Evolutionary conservation across 257 asterid species (phyloP).

Genomic region (Fraxinus quadrangulata): DNA sequence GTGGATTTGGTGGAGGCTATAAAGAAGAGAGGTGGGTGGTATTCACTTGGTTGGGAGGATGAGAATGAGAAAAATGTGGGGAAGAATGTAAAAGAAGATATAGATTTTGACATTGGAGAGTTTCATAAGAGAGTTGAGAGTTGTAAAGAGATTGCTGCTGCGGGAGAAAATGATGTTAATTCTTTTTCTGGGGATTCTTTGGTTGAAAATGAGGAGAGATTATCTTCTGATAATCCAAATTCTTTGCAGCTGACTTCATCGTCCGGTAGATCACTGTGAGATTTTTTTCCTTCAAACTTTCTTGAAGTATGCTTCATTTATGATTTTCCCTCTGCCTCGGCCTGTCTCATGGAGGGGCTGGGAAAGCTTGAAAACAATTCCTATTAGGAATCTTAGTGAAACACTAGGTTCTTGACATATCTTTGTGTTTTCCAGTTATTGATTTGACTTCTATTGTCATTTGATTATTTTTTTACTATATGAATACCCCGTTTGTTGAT

Average conservation of each 20-base stretch:
- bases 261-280: conserved; percentile 59
- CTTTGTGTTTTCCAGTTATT: not conserved
- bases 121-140: conserved; percentile 48
- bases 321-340: not conserved
- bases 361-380: not conserved
- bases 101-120: conserved; percentile 50
- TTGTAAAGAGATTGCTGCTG: conserved; percentile 41
- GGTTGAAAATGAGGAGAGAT: conserved; percentile 24
- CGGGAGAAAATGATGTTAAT: conserved; percentile 20
- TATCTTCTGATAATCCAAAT: conserved; percentile 17
- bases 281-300: conserved; percentile 28
- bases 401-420: not conserved
- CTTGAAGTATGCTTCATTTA: conserved; percentile 13
- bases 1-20: conserved; percentile 79
- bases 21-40: conserved; percentile 80
- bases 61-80: conserved; percentile 33
- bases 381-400: not conserved
- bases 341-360: not conserved
- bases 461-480: conserved; percentile 16
- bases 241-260: conserved; percentile 38
- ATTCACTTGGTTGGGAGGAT: conserved; percentile 75
- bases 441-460: not conserved
- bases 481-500: not conserved
- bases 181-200: conserved; percentile 13
- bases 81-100: conserved; percentile 19